Conservation (phyloP, 2,329 filamentous ascomycete genomes). For the Davidsoniella eucalypti region DNA sequence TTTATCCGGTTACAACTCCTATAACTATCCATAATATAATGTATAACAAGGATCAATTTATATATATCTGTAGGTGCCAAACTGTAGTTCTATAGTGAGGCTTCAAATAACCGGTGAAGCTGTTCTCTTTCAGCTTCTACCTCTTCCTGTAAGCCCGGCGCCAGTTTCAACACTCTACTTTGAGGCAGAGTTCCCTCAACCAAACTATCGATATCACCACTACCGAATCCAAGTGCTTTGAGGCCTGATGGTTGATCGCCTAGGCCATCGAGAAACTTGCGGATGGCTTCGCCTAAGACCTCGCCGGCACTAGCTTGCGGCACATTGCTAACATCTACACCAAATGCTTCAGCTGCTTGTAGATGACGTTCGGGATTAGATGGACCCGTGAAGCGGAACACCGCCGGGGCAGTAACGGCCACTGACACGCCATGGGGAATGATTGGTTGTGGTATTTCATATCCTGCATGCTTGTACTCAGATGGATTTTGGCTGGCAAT, state of each 20-base stretch:
- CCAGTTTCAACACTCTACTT: slow-evolving; percentile 75
- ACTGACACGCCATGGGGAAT: slow-evolving; percentile 96
- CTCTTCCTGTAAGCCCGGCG: slow-evolving; percentile 61
- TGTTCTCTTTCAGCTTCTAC: slow-evolving; percentile 56
- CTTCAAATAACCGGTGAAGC: slow-evolving; percentile 51
- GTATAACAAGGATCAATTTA: neutral
- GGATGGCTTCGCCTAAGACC: slow-evolving; percentile 67
- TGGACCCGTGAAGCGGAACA: slow-evolving; percentile 82
- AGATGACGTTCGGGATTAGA: slow-evolving; percentile 89
- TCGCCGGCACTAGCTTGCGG: slow-evolving; percentile 83
- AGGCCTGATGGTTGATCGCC: slow-evolving; percentile 85
- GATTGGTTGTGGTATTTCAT: slow-evolving; percentile 56
- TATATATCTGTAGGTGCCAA: neutral
- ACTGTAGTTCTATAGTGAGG: slow-evolving; percentile 14
- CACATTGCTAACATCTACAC: slow-evolving; percentile 73
- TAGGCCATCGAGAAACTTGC: slow-evolving; percentile 62
- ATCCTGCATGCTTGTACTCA: slow-evolving; percentile 74
- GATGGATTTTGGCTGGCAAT: slow-evolving; percentile 86
- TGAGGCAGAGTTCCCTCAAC: slow-evolving; percentile 95
- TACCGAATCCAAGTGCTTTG: slow-evolving; percentile 64
- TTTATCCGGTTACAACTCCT: too few relatives aligned
- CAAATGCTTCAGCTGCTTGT: slow-evolving; percentile 75
- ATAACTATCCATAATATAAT: too few relatives aligned
- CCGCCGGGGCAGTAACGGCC: slow-evolving; percentile 79
- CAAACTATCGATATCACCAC: slow-evolving; percentile 58